Evolutionary conservation across 495 filamentous ascomycete species (phyloP).

Genomic region (Amniculicola lignicola): DNA sequence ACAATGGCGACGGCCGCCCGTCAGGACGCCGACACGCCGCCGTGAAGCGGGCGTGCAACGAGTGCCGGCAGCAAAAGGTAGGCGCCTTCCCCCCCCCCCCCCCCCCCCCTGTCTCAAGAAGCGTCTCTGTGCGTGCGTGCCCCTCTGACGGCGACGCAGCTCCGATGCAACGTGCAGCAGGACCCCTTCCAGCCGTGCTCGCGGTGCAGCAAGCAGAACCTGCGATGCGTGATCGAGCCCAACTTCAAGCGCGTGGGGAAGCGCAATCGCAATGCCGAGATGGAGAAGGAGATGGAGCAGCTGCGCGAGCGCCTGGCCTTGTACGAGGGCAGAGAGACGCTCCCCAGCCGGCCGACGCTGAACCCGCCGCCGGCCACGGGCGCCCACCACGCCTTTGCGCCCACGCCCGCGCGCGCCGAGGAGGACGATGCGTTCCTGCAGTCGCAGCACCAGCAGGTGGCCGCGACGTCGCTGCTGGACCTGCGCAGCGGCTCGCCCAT

Average conservation of each 20-base stretch:
- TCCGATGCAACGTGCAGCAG: constrained; percentile 87
- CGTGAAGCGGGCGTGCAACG: constrained; percentile 68
- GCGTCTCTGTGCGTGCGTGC: background rate
- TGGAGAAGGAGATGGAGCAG: constrained; percentile 67
- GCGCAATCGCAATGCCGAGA: constrained; percentile 84
- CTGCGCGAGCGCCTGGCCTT: constrained; percentile 49
- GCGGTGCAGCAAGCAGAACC: constrained; percentile 78
- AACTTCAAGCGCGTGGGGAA: constrained; percentile 94
- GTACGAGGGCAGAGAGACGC: constrained; percentile 37
- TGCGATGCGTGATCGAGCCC: constrained; percentile 87
- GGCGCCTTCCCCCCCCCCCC: constrained; percentile 28
- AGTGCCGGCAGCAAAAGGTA: constrained; percentile 94
- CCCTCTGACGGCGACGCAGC: constrained; percentile 44
- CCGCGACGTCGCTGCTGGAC: constrained; percentile 77
- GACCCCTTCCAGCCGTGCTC: constrained; percentile 78
- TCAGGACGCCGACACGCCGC: constrained; percentile 12
- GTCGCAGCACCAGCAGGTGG: constrained; percentile 62
- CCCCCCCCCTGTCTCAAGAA: background rate
- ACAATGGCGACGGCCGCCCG: constrained; percentile 1
- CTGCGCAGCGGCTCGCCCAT: constrained; percentile 52
- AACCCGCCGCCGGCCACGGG: constrained; percentile 23
- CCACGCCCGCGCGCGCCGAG: constrained; percentile 28
- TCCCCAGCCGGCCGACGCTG: constrained; percentile 4
- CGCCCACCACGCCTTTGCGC: constrained; percentile 21
- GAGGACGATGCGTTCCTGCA: constrained; percentile 58